Base-by-base conservation (phyloP, 306 rosid genomes). In the Prunus dulcis region DNA sequence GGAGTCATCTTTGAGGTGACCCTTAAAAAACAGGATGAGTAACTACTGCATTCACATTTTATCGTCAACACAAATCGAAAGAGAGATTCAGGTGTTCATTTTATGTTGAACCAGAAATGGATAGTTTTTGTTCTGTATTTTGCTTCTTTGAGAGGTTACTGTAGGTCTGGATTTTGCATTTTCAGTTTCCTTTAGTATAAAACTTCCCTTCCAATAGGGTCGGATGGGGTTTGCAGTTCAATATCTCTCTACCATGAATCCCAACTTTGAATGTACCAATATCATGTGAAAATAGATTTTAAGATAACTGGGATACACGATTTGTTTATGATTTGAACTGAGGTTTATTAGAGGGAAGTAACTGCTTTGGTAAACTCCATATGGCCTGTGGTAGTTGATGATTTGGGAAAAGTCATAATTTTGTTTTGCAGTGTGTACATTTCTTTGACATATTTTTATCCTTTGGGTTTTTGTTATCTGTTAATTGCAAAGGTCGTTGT, bases 1-100 rank as follows among this genome's bases (percentile, higher is more conserved):
- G 97, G 98, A 76, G 89, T 86, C 52, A 86, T 91, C 85, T 94
- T 71, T 78, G 96, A 90, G 84, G 81, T 87, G 71, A 90, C 86
- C 23, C 87, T 91, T 65, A 55, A 84, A 25, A 80, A 84, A 71
- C 76, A 61, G 71, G 80, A 12, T 32, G 73, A 22, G 58, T 20
- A 71, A 70, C 69, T 70, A 19, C 32, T 25, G 25, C 34, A 22
- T 38, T 57, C 22, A 56, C 20, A 20, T 72, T 22, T 55, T 55
- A 32, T 45, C 22, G 13, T 34, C 1, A n/a, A 66, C 57, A 18
- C 20, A 70, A 73, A 28, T 73, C 58, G 69, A 32, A 53, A 10
- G 66, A 55, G 49, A 56, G 52, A 32, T n/a, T 20, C 49, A 8
- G 4, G 43, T 45, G 38, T 22, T 58, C 23, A 14, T 23, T 25